Evolutionary conservation across 139 green algal species (phyloP), one percentile per base, ranked within the genome.

Genomic region (Micromonas pusilla): DNA sequence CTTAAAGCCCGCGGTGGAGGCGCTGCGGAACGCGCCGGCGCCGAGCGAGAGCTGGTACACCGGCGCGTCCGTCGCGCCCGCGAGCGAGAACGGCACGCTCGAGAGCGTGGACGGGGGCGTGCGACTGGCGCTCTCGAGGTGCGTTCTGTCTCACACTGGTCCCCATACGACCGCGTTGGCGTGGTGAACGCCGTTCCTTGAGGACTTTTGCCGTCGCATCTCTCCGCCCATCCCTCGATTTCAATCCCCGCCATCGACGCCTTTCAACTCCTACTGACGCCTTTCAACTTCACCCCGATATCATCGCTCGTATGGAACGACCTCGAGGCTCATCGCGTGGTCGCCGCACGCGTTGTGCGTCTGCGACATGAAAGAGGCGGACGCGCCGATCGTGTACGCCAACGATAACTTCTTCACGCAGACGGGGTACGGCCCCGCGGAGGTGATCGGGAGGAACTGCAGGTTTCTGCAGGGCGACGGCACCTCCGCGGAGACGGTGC

Each of bases 391-490:
- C 31, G 38, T 83, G 3, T 83, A 70, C 72, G 70, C 54, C 31
- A 83, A 76, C 72, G 16, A 52, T 28, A 32, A 31, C 33, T 98
- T 98, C 70, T 88, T 94, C 28, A 57, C 85, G 20, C 94, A 97
- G 88, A 98, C 93, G 34, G 93, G 93, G 0, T 98, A 97, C 73
- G 84, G 85, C 30, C 82, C 86, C 20, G 91, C 96, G 66, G 93
- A 97, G 80, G 91, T 97, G 19, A 82, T 98, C 62, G 93, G 93
- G 0, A 91, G 94, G 81, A 98, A 98, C 87, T 98, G 92, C 83
- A 93, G 95, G 37, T 99, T 98, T 85, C 82, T 98, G 30, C 94
- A 98, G 79, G 94, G 94, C 2, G 88, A 95, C 81, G 93, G 90
- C 36, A 98, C 94, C 19, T 90, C 97, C 85, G 88, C 86, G 6